Conservation (phyloP, 257 asterid species). For the Salvia hispanica region DNA sequence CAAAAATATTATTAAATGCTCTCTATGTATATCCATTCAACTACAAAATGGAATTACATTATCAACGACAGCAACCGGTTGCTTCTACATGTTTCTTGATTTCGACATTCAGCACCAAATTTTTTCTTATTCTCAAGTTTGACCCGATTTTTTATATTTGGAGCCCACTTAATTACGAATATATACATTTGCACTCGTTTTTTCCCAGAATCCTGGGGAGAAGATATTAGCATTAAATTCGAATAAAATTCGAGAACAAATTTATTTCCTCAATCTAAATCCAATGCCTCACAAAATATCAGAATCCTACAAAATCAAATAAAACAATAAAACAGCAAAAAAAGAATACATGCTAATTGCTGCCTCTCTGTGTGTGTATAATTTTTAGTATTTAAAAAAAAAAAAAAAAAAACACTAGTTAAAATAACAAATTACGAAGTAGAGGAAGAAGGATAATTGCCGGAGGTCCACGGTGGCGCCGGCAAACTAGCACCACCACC, state of each 20-base stretch:
- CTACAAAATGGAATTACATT: background rate
- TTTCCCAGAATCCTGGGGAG: background rate
- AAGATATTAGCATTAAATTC: background rate
- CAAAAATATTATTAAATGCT: no score
- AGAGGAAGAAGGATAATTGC: slow-evolving; percentile 60
- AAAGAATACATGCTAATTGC: background rate
- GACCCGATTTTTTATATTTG: background rate
- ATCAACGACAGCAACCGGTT: background rate
- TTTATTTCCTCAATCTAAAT: background rate
- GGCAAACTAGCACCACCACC: slow-evolving; percentile 17
- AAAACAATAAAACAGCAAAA: slow-evolving; percentile 22
- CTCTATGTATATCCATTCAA: background rate
- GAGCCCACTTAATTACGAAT: background rate
- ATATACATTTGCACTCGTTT: background rate
- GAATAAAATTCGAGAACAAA: background rate
- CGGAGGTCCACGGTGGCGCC: slow-evolving; percentile 61
- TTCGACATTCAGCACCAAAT: slow-evolving; percentile 25
- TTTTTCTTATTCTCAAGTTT: slow-evolving; percentile 9
- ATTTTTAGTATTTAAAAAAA: no score
- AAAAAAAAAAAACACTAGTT: no score
- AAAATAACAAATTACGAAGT: slow-evolving; percentile 42
- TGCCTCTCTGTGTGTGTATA: no score
- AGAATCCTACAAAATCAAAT: slow-evolving; percentile 4
- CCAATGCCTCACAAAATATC: slow-evolving; percentile 18
- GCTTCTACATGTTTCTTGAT: slow-evolving; percentile 26